Base-by-base conservation (phyloP, 1,284 basidiomycete genomes). In the Ceratobasidium sp. region DNA sequence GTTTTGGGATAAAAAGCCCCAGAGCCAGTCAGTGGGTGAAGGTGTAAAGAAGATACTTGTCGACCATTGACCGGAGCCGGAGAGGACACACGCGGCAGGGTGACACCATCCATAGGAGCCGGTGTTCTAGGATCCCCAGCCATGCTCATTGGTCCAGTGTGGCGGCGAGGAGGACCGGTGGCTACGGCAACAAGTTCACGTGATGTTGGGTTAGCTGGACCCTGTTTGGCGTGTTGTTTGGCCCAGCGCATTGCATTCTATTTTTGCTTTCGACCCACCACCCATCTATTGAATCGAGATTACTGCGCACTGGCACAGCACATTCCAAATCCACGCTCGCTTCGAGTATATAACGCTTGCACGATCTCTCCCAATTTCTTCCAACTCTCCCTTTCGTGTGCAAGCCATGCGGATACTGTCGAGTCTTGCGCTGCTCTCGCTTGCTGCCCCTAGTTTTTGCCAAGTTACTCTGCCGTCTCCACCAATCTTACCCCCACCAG, bases 391-490 rank as follows among this genome's bases (percentile, higher is more conserved):
- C 69, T n/a, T 65, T 48, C 16, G 54, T 27, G 50, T 69, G 52
- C 33, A 44, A 46, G 68, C 35, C 44, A 75, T 75, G 73, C 73
- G 73, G 30, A 16, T 50, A 18, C 62, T 65, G 50, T 66, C 50
- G n/a, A n/a, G 38, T 14, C 30, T 66, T 38, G 33, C 73, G 20
- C 44, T 74, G 7, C 33, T 74, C n/a, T 46, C 59, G n/a, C 55
- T 52, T 23, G 41, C 57, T n/a, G 62, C 33, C 12, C 27, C 62
- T 35, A 12, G 20, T 38, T 33, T 65, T 16, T 52, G 89, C 20
- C 93, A 94, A 82, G 80, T 94, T 2, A 79, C 90, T n/a, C 87
- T 93, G 18, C 92, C 92, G 3, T 85, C 87, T 27, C 86, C 90
- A 14, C 87, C 90, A 16, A 93, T 87, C 80, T 81, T 89, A 2